Evolutionary conservation across 495 filamentous ascomycete genomes (phyloP).

Genomic region (Neurospora cerealis): DNA sequence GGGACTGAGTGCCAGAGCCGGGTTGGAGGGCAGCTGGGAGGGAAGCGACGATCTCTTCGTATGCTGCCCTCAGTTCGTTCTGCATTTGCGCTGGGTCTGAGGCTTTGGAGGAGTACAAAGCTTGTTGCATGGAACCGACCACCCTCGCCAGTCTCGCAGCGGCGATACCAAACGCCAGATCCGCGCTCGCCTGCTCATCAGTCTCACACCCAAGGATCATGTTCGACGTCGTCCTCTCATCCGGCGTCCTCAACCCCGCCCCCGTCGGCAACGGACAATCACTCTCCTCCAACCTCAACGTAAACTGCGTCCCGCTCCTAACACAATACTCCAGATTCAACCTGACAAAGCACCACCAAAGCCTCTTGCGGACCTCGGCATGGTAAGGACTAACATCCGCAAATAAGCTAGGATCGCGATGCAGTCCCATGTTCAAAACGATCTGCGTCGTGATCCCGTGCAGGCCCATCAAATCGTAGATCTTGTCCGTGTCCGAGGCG

Average conservation of each 20-base stretch:
- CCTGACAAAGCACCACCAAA: slow-evolving; percentile 9
- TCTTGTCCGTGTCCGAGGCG: slow-evolving; percentile 15
- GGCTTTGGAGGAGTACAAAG: slow-evolving; percentile 1
- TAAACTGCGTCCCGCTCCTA: slow-evolving; percentile 13
- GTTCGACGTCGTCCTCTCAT: neutral
- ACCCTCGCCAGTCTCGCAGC: slow-evolving; percentile 7
- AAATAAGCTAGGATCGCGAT: slow-evolving; percentile 11
- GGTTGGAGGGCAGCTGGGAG: neutral
- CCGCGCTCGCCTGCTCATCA: neutral
- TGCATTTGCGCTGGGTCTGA: slow-evolving; percentile 2
- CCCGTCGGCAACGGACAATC: slow-evolving; percentile 11
- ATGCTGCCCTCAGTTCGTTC: neutral
- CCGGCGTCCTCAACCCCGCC: neutral
- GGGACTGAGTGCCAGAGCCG: neutral
- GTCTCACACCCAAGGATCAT: neutral
- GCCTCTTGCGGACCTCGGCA: slow-evolving; percentile 11
- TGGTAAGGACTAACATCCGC: slow-evolving; percentile 7
- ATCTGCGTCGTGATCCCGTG: slow-evolving; percentile 13
- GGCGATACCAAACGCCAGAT: slow-evolving; percentile 5
- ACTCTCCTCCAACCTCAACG: slow-evolving; percentile 6
- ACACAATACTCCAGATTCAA: slow-evolving; percentile 14
- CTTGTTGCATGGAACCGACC: slow-evolving; percentile 8
- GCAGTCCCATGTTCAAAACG: slow-evolving; percentile 11
- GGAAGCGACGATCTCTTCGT: slow-evolving; percentile 2
- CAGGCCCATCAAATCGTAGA: slow-evolving; percentile 9